A percentile compares a stretch with the other conserved stretches of the same genome.
Conservation (phyloP, 495 filamentous ascomycete genomes). For the Haplographium delicatum region DNA sequence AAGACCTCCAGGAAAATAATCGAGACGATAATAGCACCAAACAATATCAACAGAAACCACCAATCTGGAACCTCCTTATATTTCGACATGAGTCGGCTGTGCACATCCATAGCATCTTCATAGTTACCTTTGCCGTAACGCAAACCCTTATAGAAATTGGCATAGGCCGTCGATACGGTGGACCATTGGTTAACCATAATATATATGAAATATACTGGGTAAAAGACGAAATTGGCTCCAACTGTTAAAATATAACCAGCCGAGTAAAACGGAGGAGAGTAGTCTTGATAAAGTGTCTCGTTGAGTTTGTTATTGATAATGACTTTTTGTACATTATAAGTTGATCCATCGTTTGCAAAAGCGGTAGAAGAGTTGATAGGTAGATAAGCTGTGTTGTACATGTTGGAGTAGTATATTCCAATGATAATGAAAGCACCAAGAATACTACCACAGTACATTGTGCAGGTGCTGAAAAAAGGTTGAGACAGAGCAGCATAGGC, state of each 20-base stretch:
- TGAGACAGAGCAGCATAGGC: constrained; percentile 29
- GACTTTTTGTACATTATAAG: constrained; percentile 50
- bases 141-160: constrained; percentile 40
- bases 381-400: constrained; percentile 47
- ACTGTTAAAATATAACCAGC: constrained; percentile 55
- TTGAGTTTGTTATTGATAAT: constrained; percentile 52
- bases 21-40: constrained; percentile 44
- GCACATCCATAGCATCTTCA: constrained; percentile 60
- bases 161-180: constrained; percentile 3
- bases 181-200: constrained; percentile 48
- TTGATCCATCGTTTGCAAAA: constrained; percentile 51
- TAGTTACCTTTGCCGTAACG: constrained; percentile 41
- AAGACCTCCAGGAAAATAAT: constrained; percentile 49
- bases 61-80: constrained; percentile 56
- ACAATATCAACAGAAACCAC: constrained; percentile 53
- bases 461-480: constrained; percentile 32
- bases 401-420: constrained; percentile 46
- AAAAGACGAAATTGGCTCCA: constrained; percentile 55
- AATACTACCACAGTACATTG: constrained; percentile 52
- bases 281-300: constrained; percentile 43
- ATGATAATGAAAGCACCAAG: constrained; percentile 47
- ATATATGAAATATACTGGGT: constrained; percentile 51
- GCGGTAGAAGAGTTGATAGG: constrained; percentile 50
- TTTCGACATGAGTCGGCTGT: constrained; percentile 55
- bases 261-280: constrained; percentile 58